These are phyloP conservation scores for Arabidopsis hybrid DNA, from an alignment of 441 rosid species.

Conservation along the genomic window DNA sequence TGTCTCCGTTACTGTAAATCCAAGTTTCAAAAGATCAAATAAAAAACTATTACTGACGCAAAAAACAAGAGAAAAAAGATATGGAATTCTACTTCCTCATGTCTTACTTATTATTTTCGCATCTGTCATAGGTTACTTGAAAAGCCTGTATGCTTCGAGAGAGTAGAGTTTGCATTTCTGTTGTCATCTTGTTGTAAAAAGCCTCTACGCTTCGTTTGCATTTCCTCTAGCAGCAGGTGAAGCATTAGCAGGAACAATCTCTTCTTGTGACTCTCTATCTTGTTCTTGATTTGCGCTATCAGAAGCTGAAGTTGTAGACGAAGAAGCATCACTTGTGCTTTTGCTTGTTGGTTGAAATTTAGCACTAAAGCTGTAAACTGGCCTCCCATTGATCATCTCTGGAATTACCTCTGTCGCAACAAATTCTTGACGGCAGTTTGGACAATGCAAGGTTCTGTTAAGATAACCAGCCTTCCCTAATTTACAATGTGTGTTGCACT, in stretches of 20 bases:
- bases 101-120: background rate
- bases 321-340: slow-evolving; percentile 6
- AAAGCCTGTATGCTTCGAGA: background rate
- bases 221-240: background rate
- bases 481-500: background rate
- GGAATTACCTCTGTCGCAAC: background rate
- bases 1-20: background rate
- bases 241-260: background rate
- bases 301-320: slow-evolving; percentile 9
- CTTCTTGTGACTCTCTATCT: background rate
- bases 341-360: background rate
- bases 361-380: background rate
- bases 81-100: background rate
- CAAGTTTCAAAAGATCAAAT: background rate
- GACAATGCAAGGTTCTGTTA: background rate
- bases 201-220: background rate
- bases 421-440: background rate
- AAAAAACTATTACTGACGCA: background rate
- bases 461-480: background rate
- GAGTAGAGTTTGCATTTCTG: background rate
- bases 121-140: background rate
- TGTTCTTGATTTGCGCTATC: background rate
- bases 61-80: background rate
- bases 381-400: background rate
- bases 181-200: background rate